Conservation (phyloP, 345 rosid species). For the Pugionium cornutum region DNA sequence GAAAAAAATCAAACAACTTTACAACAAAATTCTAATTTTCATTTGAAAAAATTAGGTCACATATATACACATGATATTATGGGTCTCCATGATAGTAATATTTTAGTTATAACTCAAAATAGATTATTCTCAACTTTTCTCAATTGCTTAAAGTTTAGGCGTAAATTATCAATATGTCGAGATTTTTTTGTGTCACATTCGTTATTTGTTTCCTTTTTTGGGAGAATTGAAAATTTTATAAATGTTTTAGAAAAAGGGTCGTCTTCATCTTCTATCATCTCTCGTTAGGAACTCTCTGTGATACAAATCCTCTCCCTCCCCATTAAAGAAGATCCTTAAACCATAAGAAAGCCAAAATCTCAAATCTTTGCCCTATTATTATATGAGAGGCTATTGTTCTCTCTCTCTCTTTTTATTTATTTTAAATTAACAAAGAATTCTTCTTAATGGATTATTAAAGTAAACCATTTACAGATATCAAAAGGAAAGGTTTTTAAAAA, state of each 20-base stretch:
- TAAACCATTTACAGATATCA: slow-evolving; percentile 34
- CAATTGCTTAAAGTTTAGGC: slow-evolving; percentile 13
- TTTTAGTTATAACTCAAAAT: background rate
- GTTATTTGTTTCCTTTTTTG: no score
- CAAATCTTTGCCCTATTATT: slow-evolving; percentile 28
- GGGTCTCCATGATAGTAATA: slow-evolving; percentile 29
- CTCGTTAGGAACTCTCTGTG: slow-evolving; percentile 40
- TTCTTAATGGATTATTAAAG: slow-evolving; percentile 44
- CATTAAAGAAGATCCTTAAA: slow-evolving; percentile 20
- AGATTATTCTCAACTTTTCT: slow-evolving; percentile 24
- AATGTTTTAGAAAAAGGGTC: background rate
- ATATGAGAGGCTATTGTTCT: slow-evolving; percentile 45
- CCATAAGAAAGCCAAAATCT: slow-evolving; percentile 29
- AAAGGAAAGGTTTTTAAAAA: slow-evolving; percentile 60
- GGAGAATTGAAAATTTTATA: background rate
- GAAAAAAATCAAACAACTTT: slow-evolving; percentile 2
- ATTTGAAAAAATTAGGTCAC: slow-evolving; percentile 22
- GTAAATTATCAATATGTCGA: background rate
- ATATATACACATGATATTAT: slow-evolving; percentile 9
- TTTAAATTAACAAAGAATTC: slow-evolving; percentile 26
- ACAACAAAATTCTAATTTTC: background rate
- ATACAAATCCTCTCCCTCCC: slow-evolving; percentile 10
- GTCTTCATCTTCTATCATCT: slow-evolving; percentile 49
- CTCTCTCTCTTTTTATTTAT: slow-evolving; percentile 34
- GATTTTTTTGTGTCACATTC: background rate